Base-by-base conservation (phyloP, 1,284 basidiomycete species). In the Puccinia horiana region DNA sequence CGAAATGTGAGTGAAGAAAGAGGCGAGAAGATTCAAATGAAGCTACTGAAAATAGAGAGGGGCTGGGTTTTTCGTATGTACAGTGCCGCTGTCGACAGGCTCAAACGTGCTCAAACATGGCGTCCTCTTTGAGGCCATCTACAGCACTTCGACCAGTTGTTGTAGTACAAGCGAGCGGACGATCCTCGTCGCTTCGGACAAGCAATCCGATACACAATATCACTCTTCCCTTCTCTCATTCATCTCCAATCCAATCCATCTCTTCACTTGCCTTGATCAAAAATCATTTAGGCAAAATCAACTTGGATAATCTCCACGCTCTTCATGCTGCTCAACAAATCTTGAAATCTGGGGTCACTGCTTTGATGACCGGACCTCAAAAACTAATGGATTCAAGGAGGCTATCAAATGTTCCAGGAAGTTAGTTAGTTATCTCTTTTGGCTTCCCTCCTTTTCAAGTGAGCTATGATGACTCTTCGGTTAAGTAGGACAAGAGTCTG, bases 261-360 rank as follows among this genome's bases (percentile, higher is more conserved):
- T 65, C 63, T 3, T 88, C 94, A 0, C 90, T 98, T 26, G 91
- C 98, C 74, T 93, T 94, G 85, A 89, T 98, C 83, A 96, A 98
- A 88, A 94, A 98, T 87, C 91, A 91, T 82, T 90, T 91, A 76
- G 95, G 94, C 70, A 90, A 90, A 84, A 90, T 98, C 84, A 94
- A 95, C 83, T 90, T 94, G 6, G 92, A 91, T 12, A 93, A 93
- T n/a, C 90, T 97, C 82, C 94, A 93, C 47, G 96, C 96, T 52
- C 88, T 98, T 84, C 94, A 94, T 0, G 96, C 96, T 40, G 96
- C 96, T 0, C 89, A 91, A 84, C 90, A 93, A 85, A 90, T 99
- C 16, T 89, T 88, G 29, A 94, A 94, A 69, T 94, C 93, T 86
- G 35, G 63, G 18, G 92, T 98, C 63, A 93, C 94, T 63, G 96